Evolutionary conservation across 495 filamentous ascomycete genomes (phyloP).

Genomic region (Cladorrhinum samala): DNA sequence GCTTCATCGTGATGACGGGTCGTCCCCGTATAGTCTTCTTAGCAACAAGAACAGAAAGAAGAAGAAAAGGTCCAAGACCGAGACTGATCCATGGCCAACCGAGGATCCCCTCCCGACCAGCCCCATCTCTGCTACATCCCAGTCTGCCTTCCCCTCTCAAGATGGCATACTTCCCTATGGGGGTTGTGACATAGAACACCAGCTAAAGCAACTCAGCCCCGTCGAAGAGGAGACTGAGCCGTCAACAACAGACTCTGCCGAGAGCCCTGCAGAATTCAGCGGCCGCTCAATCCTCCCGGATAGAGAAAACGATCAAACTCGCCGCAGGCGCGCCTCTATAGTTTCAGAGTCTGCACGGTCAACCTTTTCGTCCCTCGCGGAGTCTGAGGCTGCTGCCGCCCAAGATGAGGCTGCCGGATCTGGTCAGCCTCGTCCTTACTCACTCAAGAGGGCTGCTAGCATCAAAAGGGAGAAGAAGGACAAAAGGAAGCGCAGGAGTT

Average conservation of each 20-base stretch:
- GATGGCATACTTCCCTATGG: constrained; percentile 10
- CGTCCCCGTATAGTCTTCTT: constrained; percentile 22
- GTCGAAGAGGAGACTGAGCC: constrained; percentile 25
- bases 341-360: not conserved
- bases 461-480: constrained; percentile 27
- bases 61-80: constrained; percentile 11
- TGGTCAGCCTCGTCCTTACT: not conserved
- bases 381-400: not conserved
- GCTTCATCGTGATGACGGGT: constrained; percentile 13
- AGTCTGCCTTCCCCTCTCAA: constrained; percentile 4
- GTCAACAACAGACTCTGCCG: not conserved
- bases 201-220: constrained; percentile 23
- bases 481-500: constrained; percentile 16
- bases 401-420: not conserved
- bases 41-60: constrained; percentile 29
- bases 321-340: not conserved
- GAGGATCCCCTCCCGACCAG: not conserved
- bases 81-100: constrained; percentile 19
- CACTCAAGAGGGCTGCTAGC: not conserved
- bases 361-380: not conserved
- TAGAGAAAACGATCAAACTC: constrained; percentile 8
- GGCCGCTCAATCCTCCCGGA: no score
- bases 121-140: not conserved
- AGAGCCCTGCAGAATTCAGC: no score
- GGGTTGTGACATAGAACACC: constrained; percentile 14